phyloP scores from a whole-genome alignment of 257 asterid genomes.

The Nicotiana attenuata region DNA sequence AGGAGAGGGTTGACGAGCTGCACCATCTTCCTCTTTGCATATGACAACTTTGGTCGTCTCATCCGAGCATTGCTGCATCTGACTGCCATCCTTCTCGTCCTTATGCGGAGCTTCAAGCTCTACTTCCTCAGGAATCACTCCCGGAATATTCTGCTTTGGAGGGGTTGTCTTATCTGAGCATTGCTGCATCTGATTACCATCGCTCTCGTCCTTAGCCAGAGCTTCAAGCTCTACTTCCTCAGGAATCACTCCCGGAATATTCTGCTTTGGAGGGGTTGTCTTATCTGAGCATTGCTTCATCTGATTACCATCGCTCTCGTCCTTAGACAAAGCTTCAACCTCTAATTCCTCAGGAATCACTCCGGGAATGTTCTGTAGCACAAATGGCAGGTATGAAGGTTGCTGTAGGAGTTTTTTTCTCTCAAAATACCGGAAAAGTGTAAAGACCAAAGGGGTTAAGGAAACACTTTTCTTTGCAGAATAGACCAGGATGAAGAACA shows the following conservation, averaged over 20 bases:
- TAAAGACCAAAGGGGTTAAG: slow-evolving; percentile 7
- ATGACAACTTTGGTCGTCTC: background rate
- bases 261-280: background rate
- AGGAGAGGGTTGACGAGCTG: background rate
- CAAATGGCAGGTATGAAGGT: background rate
- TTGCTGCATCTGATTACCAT: background rate
- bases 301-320: background rate
- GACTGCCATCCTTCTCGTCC: slow-evolving; percentile 5
- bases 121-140: slow-evolving; percentile 11
- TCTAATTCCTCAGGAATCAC: slow-evolving; percentile 13
- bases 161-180: background rate
- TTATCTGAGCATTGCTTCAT: background rate
- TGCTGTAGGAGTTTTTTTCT: background rate
- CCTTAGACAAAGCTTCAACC: slow-evolving; percentile 26
- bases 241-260: slow-evolving; percentile 6
- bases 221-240: slow-evolving; percentile 21
- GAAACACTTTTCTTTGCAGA: slow-evolving; percentile 11
- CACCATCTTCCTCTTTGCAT: background rate
- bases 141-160: background rate
- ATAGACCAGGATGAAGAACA: background rate
- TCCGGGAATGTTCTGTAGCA: background rate
- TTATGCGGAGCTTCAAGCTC: slow-evolving; percentile 23
- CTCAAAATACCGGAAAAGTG: background rate
- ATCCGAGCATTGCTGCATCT: background rate
- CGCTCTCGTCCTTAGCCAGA: slow-evolving; percentile 18